Evolutionary conservation across 805 yeast species (phyloP), one percentile per base, ranked within the genome.

Genomic region (Candida suzukii): DNA sequence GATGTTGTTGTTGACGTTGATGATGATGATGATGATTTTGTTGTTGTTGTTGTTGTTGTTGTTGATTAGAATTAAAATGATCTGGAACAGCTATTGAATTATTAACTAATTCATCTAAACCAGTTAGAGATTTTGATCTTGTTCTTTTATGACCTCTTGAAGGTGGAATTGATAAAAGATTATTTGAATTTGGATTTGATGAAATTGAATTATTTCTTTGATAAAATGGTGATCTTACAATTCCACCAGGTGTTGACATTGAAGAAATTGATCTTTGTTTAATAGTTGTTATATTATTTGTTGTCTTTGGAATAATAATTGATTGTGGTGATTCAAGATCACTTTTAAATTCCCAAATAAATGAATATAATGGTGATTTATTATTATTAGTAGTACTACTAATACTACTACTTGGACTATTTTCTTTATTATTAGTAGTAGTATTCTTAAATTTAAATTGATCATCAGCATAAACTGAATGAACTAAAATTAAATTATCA

Each of bases 101-200:
- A 13, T 22, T 16, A 12, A 35, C 20, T 13, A 35, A 24, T 4
- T 35, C 41, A 35, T 52, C 58, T 35, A 61, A 48, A 32, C 60
- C 61, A 21, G 60, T 58, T 34, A 61, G 46, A 14, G 67, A 61
- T 33, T 64, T 49, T 5, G 67, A 61, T 43, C 67, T 51, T 9
- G 64, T 58, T 34, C 67, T 49, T 39, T 61, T 61, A 40, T 61
- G 67, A 10, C 60, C 62, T 38, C 56, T 50, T 19, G 32, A n/a
- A 29, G 11, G 11, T 12, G 45, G 33, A 19, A 37, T 21, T 27
- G 21, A 10, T 6, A 33, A 14, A 12, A 12, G 20, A 18, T 33
- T 33, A 13, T 19, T 17, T 13, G 19, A 8, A 32, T n/a, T n/a
- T n/a, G 41, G 33, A 34, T 45, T 33, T 20, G 25, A 35, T 19